Conservation (phyloP, 345 rosid genomes). For the Pistacia integerrima region DNA sequence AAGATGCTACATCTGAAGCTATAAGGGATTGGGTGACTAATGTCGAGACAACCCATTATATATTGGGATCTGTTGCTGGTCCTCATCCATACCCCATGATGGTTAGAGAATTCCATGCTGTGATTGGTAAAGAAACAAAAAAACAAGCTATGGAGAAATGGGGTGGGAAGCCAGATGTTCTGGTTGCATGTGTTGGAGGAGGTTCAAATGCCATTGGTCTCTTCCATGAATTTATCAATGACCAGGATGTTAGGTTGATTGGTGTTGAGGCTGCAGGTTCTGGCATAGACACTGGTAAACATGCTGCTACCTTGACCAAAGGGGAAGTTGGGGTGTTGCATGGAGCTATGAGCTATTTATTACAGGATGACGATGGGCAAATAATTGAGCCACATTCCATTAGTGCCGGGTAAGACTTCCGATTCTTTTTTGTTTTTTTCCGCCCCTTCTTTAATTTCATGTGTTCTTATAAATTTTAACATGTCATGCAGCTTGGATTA, state of each 20-base stretch:
- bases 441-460: too few species aligned
- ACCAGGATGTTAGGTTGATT: slow-evolving; percentile 74
- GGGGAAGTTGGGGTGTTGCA: slow-evolving; percentile 93
- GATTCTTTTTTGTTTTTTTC: not conserved
- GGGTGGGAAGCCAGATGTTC: slow-evolving; percentile 94
- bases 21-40: slow-evolving; percentile 96
- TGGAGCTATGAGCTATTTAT: slow-evolving; percentile 95
- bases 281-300: slow-evolving; percentile 91
- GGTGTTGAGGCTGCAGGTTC: slow-evolving; percentile 98
- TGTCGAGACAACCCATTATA: slow-evolving; percentile 96
- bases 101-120: slow-evolving; percentile 93
- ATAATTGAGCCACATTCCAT: slow-evolving; percentile 92
- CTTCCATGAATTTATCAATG: slow-evolving; percentile 87
- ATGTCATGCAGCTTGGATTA: slow-evolving; percentile 75
- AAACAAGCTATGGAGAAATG: slow-evolving; percentile 86
- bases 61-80: slow-evolving; percentile 93
- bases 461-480: not conserved
- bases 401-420: slow-evolving; percentile 75
- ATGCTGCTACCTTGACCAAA: slow-evolving; percentile 83
- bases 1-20: slow-evolving; percentile 75
- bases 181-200: slow-evolving; percentile 93
- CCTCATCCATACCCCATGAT: slow-evolving; percentile 98
- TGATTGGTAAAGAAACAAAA: slow-evolving; percentile 90
- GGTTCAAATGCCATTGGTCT: slow-evolving; percentile 96
- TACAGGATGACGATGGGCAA: slow-evolving; percentile 94